A percentile compares a stretch with the other conserved stretches of the same genome.
Evolutionary conservation across 2,329 filamentous ascomycete genomes (phyloP).

Genomic region (Trichophyton schoenleinii): DNA sequence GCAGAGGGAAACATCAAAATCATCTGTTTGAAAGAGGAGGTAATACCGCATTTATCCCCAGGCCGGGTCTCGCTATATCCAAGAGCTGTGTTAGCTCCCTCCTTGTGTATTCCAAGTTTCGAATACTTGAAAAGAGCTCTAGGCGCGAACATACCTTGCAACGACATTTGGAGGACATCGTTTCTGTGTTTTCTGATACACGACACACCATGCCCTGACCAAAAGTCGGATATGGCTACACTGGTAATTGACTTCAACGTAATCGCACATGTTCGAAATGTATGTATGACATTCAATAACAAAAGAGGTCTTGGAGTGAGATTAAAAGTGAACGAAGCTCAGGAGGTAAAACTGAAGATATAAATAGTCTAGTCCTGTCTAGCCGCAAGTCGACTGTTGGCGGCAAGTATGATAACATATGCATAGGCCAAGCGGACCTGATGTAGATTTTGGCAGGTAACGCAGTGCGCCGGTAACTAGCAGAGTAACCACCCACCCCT

Average conservation of each 20-base stretch:
- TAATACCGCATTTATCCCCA: constrained; percentile 17
- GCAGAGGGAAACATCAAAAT: neutral
- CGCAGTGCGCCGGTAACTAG: neutral
- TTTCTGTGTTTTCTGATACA: constrained; percentile 40
- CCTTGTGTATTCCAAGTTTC: neutral
- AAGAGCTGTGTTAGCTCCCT: neutral
- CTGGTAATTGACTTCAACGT: constrained; percentile 46
- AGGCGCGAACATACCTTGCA: constrained; percentile 29
- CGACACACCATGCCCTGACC: constrained; percentile 43
- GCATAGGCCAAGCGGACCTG: neutral
- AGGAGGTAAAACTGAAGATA: neutral
- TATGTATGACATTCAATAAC: neutral
- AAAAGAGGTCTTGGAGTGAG: neutral
- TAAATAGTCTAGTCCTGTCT: constrained; percentile 2
- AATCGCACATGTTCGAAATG: constrained; percentile 42
- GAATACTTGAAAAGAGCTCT: neutral
- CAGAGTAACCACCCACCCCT: neutral
- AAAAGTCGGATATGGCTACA: constrained; percentile 45
- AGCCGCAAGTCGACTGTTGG: neutral
- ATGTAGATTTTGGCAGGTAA: constrained; percentile 1
- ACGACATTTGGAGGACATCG: constrained; percentile 45
- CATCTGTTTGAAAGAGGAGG: neutral
- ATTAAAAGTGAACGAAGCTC: neutral
- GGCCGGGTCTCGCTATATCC: constrained; percentile 15
- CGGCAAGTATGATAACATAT: constrained; percentile 1